A percentile compares a stretch with the other conserved stretches of the same genome.
These are phyloP conservation scores for Ziziphus jujuba DNA, from an alignment of 306 rosid species.

Conservation along the genomic window DNA sequence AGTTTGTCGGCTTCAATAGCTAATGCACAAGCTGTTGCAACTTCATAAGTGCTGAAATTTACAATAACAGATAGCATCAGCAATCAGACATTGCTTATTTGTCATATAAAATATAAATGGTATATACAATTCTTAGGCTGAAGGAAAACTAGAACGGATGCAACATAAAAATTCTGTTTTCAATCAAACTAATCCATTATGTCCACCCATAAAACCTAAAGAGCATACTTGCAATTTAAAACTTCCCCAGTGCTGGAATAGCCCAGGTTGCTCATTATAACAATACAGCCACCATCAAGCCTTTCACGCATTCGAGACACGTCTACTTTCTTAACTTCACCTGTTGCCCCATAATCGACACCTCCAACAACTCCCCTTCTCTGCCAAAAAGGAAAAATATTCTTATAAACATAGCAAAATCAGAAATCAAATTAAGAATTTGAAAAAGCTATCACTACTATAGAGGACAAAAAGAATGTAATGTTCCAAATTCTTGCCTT, in stretches of 20 bases:
- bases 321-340: conserved; percentile 91
- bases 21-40: conserved; percentile 94
- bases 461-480: conserved; percentile 6
- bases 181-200: no score
- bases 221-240: conserved; percentile 96
- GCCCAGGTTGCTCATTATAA: conserved; percentile 91
- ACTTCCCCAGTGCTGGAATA: conserved; percentile 98
- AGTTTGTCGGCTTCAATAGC: conserved; percentile 93
- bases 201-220: conserved; percentile 1
- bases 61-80: conserved; percentile 25
- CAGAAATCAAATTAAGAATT: conserved; percentile 17
- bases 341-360: conserved; percentile 94
- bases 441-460: conserved; percentile 22
- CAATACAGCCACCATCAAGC: conserved; percentile 92
- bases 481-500: conserved; percentile 57
- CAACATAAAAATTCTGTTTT: not conserved
- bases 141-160: not conserved
- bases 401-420: conserved; percentile 20
- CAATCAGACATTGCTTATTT: conserved; percentile 23
- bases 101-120: not conserved
- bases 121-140: not conserved
- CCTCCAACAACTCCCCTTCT: conserved; percentile 90
- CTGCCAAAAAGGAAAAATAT: conserved; percentile 43
- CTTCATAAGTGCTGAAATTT: conserved; percentile 84
- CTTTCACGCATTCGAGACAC: conserved; percentile 86